Conservation (phyloP, 2,329 filamentous ascomycete species). For the Leptographium flavum region DNA sequence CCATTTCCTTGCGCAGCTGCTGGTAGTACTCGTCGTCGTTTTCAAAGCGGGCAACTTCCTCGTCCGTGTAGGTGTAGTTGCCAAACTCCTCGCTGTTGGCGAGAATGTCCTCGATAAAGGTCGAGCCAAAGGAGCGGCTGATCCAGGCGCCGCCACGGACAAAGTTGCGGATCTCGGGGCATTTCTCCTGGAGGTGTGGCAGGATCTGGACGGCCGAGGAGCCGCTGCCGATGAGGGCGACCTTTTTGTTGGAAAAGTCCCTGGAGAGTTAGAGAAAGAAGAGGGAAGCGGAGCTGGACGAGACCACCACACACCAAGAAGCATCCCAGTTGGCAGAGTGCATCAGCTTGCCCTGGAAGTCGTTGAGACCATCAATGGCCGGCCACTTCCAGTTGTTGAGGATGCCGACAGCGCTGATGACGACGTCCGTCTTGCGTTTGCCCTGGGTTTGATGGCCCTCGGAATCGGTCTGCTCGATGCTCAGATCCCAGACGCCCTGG, state of each 20-base stretch:
- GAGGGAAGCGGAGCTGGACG: neutral
- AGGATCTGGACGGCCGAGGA: constrained; percentile 39
- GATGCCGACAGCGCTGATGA: constrained; percentile 35
- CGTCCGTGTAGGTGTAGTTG: constrained; percentile 21
- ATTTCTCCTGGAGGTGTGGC: constrained; percentile 28
- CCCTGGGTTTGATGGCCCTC: constrained; percentile 23
- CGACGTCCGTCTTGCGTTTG: constrained; percentile 27
- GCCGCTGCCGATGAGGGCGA: constrained; percentile 41
- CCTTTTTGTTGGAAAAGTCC: constrained; percentile 30
- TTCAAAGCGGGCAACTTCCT: neutral
- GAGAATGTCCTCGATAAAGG: constrained; percentile 20
- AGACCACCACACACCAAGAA: neutral
- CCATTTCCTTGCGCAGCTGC: neutral
- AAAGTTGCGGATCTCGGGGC: constrained; percentile 20
- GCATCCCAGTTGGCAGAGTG: constrained; percentile 38
- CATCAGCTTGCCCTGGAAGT: constrained; percentile 31
- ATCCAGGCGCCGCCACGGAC: constrained; percentile 27
- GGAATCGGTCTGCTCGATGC: constrained; percentile 17
- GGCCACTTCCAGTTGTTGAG: constrained; percentile 40
- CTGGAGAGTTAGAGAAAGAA: constrained; percentile 19
- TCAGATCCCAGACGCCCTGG: constrained; percentile 26
- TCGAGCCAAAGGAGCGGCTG: constrained; percentile 21
- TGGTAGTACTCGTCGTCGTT: neutral
- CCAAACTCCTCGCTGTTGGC: constrained; percentile 26
- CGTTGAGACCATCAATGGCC: constrained; percentile 26